These are phyloP conservation scores for Aspergillus campestris DNA, from an alignment of 495 filamentous ascomycete species.

Conservation along the genomic window DNA sequence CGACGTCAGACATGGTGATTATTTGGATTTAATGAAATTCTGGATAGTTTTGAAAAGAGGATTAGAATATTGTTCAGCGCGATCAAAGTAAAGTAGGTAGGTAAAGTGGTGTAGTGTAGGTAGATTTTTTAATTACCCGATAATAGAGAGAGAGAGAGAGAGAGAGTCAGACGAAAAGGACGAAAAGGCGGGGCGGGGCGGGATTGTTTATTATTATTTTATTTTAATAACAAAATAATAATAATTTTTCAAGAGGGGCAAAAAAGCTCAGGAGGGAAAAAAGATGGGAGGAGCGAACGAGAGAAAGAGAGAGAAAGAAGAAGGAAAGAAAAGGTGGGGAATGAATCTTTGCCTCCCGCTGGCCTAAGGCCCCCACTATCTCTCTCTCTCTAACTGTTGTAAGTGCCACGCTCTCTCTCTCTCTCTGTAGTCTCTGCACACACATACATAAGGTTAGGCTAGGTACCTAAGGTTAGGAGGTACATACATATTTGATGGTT, in stretches of 20 bases:
- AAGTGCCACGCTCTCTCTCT: no score
- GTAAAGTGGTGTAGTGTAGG: no score
- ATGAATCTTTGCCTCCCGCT: neutral
- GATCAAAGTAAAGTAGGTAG: no score
- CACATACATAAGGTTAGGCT: no score
- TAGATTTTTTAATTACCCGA: conserved; percentile 5
- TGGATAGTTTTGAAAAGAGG: conserved; percentile 2
- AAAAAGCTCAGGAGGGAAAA: neutral
- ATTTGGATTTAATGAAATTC: conserved; percentile 3
- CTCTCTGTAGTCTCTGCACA: no score
- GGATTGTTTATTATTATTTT: conserved; percentile 9
- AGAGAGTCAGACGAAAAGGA: conserved; percentile 5
- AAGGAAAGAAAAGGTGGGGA: conserved; percentile 1
- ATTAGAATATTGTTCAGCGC: no score
- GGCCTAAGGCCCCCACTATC: no score
- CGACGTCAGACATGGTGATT: conserved; percentile 40
- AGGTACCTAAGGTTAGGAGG: no score
- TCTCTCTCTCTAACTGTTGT: no score
- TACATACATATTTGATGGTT: no score
- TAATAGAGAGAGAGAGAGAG: conserved; percentile 4
- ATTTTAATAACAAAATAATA: no score
- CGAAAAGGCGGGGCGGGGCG: conserved; percentile 9
- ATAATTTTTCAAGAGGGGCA: no score
- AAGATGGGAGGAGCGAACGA: neutral
- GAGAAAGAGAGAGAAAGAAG: neutral